A percentile compares a stretch with the other conserved stretches of the same genome.
Conservation (phyloP, 1,284 basidiomycete genomes). For the Sphaerobolus stellatus region DNA sequence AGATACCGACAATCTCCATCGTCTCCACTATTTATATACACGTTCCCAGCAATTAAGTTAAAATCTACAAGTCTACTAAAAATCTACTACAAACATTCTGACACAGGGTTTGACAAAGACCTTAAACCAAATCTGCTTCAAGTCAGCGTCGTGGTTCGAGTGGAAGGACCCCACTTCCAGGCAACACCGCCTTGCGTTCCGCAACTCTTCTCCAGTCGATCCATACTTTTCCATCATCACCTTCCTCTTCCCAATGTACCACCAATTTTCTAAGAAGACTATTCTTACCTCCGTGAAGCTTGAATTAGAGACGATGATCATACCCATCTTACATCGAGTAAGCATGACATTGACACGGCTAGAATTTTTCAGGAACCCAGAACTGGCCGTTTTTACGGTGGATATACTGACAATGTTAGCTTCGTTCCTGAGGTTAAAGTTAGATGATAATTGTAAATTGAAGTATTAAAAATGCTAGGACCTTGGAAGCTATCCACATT, state of each 20-base stretch:
- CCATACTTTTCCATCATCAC: constrained; percentile 20
- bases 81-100: too few species aligned
- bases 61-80: too few species aligned
- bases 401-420: constrained; percentile 61
- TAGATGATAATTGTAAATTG: too few species aligned
- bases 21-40: too few species aligned
- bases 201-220: constrained; percentile 21
- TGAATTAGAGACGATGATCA: constrained; percentile 62
- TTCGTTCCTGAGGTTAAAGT: constrained; percentile 50
- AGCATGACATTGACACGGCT: constrained; percentile 70
- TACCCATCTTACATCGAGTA: constrained; percentile 57
- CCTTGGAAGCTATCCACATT: constrained; percentile 72
- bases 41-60: too few species aligned
- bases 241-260: constrained; percentile 20
- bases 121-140: too few species aligned
- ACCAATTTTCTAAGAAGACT: constrained; percentile 38
- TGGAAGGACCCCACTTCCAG: too few species aligned
- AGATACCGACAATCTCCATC: too few species aligned
- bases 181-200: constrained; percentile 6
- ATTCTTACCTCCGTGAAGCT: constrained; percentile 43
- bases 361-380: constrained; percentile 58
- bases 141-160: too few species aligned
- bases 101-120: too few species aligned
- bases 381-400: constrained; percentile 51
- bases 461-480: too few species aligned